Base-by-base conservation (phyloP, 441 rosid species). In the Pelargonium hybrid region DNA sequence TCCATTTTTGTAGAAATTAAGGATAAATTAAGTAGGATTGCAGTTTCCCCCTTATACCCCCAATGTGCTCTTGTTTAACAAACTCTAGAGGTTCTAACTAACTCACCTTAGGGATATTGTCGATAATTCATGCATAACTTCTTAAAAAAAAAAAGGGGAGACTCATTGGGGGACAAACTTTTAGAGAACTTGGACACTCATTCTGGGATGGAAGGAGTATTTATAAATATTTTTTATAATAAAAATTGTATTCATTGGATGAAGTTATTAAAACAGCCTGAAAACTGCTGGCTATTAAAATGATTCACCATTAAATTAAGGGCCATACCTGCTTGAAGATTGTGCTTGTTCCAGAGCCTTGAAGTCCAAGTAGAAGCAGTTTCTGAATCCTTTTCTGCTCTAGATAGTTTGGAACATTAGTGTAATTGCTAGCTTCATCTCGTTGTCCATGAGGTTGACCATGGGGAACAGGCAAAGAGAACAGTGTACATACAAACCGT, bases 311-410 rank as follows among this genome's bases (percentile, higher is more conserved):
- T 11, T 71, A 17, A 59, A 18, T n/a, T 71, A 11, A 65, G 65
- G 41, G 52, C 15, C 77, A 65, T 68, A 84, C 96, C 91, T 90
- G 96, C 88, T 90, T 90, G 83, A 90, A 90, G 76, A 90, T 80
- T 2, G 96, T 90, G 81, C 96, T 88, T 20, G 96, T 88, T 77
- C 96, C 96, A 69, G 96, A 86, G 21, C 93, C 88, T 52, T 77
- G 84, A 76, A 80, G 79, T 39, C 96, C 93, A 14, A 90, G 84
- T 75, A 90, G 75, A 71, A 90, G 96, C 71, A 90, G 83, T 80
- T 84, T 90, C 76, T 90, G 93, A 29, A 74, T 79, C 69, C 71
- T 88, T 78, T 73, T 87, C 75, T 81, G 88, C 80, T 90, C 96
- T 18, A 87, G 76, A 79, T 88, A 88, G 74, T 75, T 85, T 29